A percentile compares a stretch with the other conserved stretches of the same genome.
Evolutionary conservation across 257 asterid species (phyloP).

Genomic region (Knoxia roxburghii): DNA sequence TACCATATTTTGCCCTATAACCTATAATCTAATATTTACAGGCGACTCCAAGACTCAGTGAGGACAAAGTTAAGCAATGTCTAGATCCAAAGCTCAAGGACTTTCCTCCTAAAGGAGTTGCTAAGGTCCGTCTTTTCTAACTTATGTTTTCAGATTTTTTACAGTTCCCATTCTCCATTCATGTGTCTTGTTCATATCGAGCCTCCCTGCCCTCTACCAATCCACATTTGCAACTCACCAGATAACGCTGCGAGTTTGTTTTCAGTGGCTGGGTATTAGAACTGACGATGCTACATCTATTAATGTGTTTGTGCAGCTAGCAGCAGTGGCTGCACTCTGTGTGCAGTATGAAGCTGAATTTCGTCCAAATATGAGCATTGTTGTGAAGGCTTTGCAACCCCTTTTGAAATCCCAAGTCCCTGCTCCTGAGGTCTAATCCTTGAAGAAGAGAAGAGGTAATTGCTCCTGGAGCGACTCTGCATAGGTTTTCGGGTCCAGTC

Average conservation of each 20-base stretch:
- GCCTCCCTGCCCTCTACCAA: neutral
- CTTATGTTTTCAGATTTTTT: neutral
- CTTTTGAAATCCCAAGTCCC: slow-evolving; percentile 57
- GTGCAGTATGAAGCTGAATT: slow-evolving; percentile 93
- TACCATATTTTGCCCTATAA: no score
- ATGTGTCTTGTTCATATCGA: neutral
- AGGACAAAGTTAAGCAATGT: slow-evolving; percentile 90
- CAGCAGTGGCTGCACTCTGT: slow-evolving; percentile 88
- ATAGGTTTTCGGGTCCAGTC: neutral
- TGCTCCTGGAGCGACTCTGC: neutral
- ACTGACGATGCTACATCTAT: slow-evolving; percentile 8
- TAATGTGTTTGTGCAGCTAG: slow-evolving; percentile 46
- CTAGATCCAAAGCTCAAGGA: slow-evolving; percentile 79
- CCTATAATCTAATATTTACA: slow-evolving; percentile 12
- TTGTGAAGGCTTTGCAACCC: slow-evolving; percentile 86
- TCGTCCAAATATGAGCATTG: slow-evolving; percentile 91
- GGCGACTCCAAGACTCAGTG: slow-evolving; percentile 91
- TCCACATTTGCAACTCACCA: neutral
- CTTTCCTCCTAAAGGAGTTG: slow-evolving; percentile 85
- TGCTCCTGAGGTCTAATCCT: slow-evolving; percentile 36
- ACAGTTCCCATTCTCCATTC: neutral
- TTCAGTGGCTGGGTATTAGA: neutral
- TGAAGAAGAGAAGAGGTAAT: neutral
- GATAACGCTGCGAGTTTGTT: neutral
- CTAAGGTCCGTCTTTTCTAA: slow-evolving; percentile 49